Evolutionary conservation across 805 yeast genomes (phyloP).

Genomic region (Myxozyma geophila): DNA sequence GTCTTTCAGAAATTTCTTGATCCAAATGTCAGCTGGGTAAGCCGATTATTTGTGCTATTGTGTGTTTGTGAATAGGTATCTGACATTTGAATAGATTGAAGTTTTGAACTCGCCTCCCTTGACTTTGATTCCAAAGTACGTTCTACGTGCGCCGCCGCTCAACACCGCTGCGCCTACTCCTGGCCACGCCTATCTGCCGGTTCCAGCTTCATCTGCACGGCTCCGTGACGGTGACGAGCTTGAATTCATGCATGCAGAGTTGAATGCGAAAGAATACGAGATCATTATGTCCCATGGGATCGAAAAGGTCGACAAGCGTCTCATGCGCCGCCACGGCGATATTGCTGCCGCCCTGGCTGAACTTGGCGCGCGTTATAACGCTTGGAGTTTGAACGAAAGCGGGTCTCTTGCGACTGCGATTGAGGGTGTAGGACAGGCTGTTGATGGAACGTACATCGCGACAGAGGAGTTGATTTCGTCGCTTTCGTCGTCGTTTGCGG

Average conservation of each 20-base stretch:
- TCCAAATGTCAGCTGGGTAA: constrained; percentile 77
- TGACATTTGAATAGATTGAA: constrained; percentile 51
- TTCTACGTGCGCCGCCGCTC: constrained; percentile 64
- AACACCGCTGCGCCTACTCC: constrained; percentile 61
- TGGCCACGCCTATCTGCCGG: constrained; percentile 65
- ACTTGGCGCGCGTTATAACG: constrained; percentile 71
- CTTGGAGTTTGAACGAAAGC: constrained; percentile 58
- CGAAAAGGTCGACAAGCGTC: constrained; percentile 61
- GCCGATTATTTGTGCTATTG: not conserved
- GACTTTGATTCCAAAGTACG: constrained; percentile 56
- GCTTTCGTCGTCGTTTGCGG: constrained; percentile 63
- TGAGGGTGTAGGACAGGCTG: constrained; percentile 84
- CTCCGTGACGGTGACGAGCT: constrained; percentile 47
- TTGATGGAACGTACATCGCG: constrained; percentile 65
- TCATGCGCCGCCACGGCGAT: constrained; percentile 60
- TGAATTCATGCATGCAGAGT: constrained; percentile 51
- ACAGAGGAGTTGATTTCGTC: constrained; percentile 57
- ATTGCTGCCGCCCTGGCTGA: constrained; percentile 71
- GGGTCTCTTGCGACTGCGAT: constrained; percentile 56
- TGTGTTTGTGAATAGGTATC: not conserved
- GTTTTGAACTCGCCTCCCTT: constrained; percentile 64
- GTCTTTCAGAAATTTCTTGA: constrained; percentile 80
- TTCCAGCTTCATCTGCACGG: constrained; percentile 55
- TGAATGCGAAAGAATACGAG: constrained; percentile 53
- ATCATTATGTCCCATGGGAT: constrained; percentile 52